phyloP scores from a whole-genome alignment of 2,329 filamentous ascomycete species.

The Ophiostoma piceae region DNA sequence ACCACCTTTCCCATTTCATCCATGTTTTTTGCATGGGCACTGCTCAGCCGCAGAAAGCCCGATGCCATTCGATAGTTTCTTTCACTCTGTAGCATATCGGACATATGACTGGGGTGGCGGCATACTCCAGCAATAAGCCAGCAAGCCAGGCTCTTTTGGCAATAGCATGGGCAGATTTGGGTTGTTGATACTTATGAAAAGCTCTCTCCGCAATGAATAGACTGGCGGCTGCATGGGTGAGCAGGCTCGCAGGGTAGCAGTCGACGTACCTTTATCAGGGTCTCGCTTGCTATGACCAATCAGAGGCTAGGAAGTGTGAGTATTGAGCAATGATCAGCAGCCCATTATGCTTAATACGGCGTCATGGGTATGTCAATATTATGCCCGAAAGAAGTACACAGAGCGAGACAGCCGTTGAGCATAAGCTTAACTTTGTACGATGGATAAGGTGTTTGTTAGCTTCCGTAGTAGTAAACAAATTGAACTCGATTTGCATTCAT shows the following conservation, averaged over 20 bases:
- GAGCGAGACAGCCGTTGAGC: neutral
- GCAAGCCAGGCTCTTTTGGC: neutral
- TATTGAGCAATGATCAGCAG: neutral
- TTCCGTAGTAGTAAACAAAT: neutral
- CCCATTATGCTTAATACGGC: neutral
- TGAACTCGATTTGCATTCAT: no score
- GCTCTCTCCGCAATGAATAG: neutral
- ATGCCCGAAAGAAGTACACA: constrained; percentile 1
- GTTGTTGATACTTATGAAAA: neutral
- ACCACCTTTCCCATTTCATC: neutral
- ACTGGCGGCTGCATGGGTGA: neutral
- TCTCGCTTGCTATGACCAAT: neutral
- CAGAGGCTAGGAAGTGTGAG: neutral
- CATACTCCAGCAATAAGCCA: neutral
- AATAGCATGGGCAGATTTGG: neutral
- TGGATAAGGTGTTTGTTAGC: neutral
- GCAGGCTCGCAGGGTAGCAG: neutral
- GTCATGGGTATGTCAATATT: neutral
- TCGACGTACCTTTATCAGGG: neutral
- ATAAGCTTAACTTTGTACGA: no score
- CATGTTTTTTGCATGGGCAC: neutral
- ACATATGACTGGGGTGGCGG: neutral
- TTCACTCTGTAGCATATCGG: neutral
- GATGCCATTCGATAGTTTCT: neutral
- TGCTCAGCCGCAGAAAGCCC: neutral